phyloP scores from a whole-genome alignment of 331 rosid genomes.

The Pyracantha coccinea region DNA sequence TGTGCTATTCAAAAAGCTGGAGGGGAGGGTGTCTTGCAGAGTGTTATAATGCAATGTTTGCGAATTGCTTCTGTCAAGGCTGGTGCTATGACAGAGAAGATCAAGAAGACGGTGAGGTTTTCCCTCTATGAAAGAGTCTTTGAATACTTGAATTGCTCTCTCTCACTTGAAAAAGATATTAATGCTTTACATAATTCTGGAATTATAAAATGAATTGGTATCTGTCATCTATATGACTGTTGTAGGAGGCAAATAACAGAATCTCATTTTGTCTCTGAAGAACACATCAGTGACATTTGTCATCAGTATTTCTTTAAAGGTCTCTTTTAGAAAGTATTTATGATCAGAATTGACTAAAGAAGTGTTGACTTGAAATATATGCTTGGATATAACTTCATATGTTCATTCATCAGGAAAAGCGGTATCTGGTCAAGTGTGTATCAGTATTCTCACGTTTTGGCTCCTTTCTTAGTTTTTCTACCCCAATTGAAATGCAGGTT shows the following conservation, averaged over 20 bases:
- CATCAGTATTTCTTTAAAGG: background rate
- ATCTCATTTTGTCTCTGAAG: background rate
- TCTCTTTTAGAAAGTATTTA: background rate
- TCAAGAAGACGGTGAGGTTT: slow-evolving; percentile 63
- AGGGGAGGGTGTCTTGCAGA: slow-evolving; percentile 61
- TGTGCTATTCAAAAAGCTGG: slow-evolving; percentile 95
- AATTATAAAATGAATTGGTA: background rate
- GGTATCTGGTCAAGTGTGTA: background rate
- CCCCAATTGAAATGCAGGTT: slow-evolving; percentile 36
- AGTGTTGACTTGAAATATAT: background rate
- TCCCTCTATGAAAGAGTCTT: background rate
- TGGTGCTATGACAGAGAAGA: slow-evolving; percentile 63
- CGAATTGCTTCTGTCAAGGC: slow-evolving; percentile 86
- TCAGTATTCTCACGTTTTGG: background rate
- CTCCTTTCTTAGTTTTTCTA: slow-evolving; percentile 6
- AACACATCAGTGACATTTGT: background rate
- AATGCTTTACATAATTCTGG: background rate
- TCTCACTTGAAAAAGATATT: background rate
- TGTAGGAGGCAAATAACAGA: background rate
- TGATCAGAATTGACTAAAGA: background rate
- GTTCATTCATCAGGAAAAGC: background rate
- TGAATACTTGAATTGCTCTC: background rate
- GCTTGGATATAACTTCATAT: background rate
- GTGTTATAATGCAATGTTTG: slow-evolving; percentile 69
- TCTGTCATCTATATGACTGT: background rate